phyloP scores from a whole-genome alignment of 306 rosid genomes.

The Biancaea sappan region DNA sequence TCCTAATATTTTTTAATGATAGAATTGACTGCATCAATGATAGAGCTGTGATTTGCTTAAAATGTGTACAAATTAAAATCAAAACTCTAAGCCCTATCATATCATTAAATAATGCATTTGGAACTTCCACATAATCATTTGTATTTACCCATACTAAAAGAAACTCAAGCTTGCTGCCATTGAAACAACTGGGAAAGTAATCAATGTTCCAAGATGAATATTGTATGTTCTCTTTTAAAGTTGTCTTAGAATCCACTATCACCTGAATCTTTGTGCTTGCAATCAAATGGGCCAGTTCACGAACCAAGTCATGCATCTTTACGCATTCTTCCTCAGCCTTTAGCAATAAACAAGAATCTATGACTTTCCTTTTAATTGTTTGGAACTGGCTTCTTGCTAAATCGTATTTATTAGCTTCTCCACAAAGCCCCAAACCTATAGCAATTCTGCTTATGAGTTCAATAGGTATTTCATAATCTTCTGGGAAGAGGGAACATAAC shows the following conservation, averaged over 20 bases:
- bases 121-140: neutral
- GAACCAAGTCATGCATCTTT: conserved; percentile 40
- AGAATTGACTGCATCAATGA: neutral
- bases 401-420: neutral
- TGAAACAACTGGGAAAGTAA: neutral
- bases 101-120: neutral
- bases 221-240: neutral
- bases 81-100: conserved; percentile 30
- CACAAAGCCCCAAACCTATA: conserved; percentile 15
- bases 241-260: neutral
- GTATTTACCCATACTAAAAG: neutral
- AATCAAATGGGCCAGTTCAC: neutral
- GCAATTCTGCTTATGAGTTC: neutral
- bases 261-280: neutral
- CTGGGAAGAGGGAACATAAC: conserved; percentile 33
- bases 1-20: neutral
- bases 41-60: neutral
- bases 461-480: conserved; percentile 19
- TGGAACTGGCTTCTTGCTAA: neutral
- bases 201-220: conserved; percentile 13
- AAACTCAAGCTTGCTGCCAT: conserved; percentile 10
- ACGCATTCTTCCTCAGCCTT: neutral
- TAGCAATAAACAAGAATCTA: conserved; percentile 24
- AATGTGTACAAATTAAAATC: neutral
- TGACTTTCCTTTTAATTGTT: neutral